These are phyloP conservation scores for Parietaria judaica DNA, from an alignment of 306 rosid species.

Conservation along the genomic window DNA sequence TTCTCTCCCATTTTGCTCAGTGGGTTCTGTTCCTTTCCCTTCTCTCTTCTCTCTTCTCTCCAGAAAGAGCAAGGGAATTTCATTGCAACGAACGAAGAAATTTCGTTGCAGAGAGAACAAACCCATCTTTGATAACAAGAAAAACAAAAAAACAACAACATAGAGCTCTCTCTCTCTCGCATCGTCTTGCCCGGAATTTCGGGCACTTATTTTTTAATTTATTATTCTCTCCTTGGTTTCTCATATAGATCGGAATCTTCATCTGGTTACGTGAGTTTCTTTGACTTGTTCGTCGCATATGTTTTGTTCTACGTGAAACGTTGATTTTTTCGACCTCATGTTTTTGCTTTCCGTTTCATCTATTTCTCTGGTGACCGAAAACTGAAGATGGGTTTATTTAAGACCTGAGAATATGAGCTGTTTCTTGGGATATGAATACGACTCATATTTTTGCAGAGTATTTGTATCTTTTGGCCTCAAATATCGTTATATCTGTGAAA, in stretches of 20 bases:
- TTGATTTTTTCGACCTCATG: conserved; percentile 20
- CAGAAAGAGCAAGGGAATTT: conserved; percentile 6
- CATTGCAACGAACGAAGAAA: not conserved
- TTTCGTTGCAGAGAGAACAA: not conserved
- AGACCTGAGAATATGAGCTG: not conserved
- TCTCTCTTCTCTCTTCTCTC: conserved; percentile 21
- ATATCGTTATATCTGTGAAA: not conserved
- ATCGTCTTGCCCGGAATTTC: conserved; percentile 7
- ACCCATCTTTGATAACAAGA: conserved; percentile 2
- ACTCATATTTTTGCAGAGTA: not conserved
- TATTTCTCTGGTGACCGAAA: conserved; percentile 10
- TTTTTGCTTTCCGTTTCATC: conserved; percentile 21
- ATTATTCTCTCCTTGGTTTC: conserved; percentile 11
- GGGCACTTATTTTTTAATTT: conserved; percentile 16
- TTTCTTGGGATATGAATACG: not conserved
- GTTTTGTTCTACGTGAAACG: conserved; percentile 6
- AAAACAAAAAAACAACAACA: not conserved
- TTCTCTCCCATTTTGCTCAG: conserved; percentile 33
- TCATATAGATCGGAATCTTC: conserved; percentile 42
- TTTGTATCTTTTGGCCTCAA: conserved; percentile 13
- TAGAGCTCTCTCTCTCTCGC: conserved; percentile 6
- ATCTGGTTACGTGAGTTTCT: conserved; percentile 31
- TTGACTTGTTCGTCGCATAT: conserved; percentile 14
- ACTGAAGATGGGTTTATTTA: not conserved
- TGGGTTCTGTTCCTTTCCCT: conserved; percentile 30